Evolutionary conservation across 2,329 filamentous ascomycete species (phyloP), one percentile per base, ranked within the genome.

Genomic region (Cryphonectria parasitica): DNA sequence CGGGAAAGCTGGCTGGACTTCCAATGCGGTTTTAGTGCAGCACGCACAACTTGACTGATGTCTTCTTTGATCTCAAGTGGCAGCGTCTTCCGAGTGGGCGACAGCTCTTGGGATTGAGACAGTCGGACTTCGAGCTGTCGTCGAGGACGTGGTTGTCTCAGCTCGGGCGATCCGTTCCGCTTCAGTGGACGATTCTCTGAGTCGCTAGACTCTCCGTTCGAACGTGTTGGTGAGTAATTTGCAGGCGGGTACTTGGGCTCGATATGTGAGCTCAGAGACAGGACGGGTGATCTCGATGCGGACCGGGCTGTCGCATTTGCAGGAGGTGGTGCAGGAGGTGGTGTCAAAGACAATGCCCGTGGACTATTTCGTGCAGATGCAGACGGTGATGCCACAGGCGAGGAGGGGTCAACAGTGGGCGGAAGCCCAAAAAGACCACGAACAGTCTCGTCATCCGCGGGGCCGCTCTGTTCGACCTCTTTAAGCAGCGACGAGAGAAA

Each of bases 401-500:
- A 79, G 61, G 71, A 78, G 63, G 77, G 79, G 72, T 80, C 81
- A 39, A 77, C 74, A 17, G 72, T 68, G 13, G 78, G 74, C 66
- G 77, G 78, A n/a, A 78, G 77, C 54, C 71, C 77, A 73, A 84
- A 82, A 43, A 85, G 76, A 2, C 76, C 77, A 31, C 82, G 80
- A 31, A 84, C 77, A 36, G 78, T 82, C 68, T 90, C 88, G 66
- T 90, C 89, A 68, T 91, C 88, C 0, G 87, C 87, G 2, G 83
- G 80, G 69, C 86, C 80, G 79, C 85, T 86, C 80, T 86, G 87
- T 73, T 97, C 94, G 1, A 98, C 93, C 79, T 98, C 95, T 78
- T 92, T 94, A 65, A 98, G 83, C 8, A 98, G 84, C 0, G 94
- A 95, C 34, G 94, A 93, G 10, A 98, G 85, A 77, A 98, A 95